Base-by-base conservation (phyloP, 2,329 filamentous ascomycete species). In the Xylariaceae sp. region DNA sequence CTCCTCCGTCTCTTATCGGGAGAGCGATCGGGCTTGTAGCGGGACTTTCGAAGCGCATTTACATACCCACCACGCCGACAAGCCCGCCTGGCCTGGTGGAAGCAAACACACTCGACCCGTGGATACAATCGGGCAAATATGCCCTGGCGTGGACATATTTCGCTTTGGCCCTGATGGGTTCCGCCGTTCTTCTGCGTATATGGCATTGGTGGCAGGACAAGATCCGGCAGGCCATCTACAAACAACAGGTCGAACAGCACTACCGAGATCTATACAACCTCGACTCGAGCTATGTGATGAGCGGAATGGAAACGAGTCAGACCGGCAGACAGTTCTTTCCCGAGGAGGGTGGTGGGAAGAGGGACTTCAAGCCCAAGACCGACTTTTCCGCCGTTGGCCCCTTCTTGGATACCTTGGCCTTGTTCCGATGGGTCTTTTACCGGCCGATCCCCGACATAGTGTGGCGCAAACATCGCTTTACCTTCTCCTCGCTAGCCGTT, bases 181-280 rank as follows among this genome's bases (percentile, higher is more conserved):
- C 78, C 38, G 80, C 89, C 4, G 66, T 84, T 9, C 55, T 83
- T 9, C 70, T 90, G 57, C 80, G 88, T 50, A 73, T 85, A 57
- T 95, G 89, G 71, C 85, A 95, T 62, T 81, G 84, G 51, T 95
- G 88, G 83, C 88, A 89, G 53, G 89, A 96, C 68, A 94, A 92
- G 67, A 87, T 94, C 50, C 79, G 89, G 50, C 85, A 89, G 51
- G 89, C 88, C 47, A 78, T 92, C 44, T 86, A 92, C 67, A 90
- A 94, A 66, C 82, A 92, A 57, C 80, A 87, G 59, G 73, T 86
- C 53, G 73, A 85, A 56, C 73, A 81, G 53, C 74, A 82, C 53
- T 81, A 77, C 59, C 74, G 60, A 42, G 60, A 69, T 35, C 49
- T 74, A 32, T 73, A 79, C 59, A 69, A 60, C 56, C 54, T 72